Conservation (phyloP, 257 asterid species). For the Linaria vulgaris region DNA sequence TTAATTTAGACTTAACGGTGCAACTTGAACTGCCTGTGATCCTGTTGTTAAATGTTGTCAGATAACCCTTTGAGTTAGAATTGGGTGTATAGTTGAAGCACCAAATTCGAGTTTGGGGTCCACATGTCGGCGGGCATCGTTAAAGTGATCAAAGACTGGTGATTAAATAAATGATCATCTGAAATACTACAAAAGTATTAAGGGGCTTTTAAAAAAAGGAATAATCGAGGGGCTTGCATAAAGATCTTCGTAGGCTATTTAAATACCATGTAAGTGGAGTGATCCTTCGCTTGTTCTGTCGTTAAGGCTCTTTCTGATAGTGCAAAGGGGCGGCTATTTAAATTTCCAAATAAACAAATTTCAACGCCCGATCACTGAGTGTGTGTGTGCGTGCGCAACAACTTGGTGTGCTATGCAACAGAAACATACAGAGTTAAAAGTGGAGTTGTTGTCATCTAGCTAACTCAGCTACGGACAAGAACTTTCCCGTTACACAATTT, state of each 20-base stretch:
- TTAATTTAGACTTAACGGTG: no score
- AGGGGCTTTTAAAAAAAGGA: slow-evolving; percentile 5
- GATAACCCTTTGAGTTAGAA: no score
- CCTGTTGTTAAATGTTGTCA: no score
- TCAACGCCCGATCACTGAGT: slow-evolving; percentile 6
- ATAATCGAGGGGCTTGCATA: slow-evolving; percentile 24
- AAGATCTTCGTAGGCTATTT: slow-evolving; percentile 39
- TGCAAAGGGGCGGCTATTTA: slow-evolving; percentile 31
- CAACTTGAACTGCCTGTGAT: no score
- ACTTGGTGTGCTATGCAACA: slow-evolving; percentile 17
- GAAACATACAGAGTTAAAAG: slow-evolving; percentile 22
- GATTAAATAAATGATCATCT: not conserved
- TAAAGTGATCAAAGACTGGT: no score
- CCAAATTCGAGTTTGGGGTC: no score
- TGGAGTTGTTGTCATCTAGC: slow-evolving; percentile 53
- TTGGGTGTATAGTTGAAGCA: no score
- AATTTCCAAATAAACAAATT: not conserved
- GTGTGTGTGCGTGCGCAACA: not conserved
- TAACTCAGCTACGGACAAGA: slow-evolving; percentile 36
- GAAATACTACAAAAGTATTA: not conserved
- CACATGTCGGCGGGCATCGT: no score
- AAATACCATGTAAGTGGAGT: slow-evolving; percentile 40
- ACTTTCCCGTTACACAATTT: slow-evolving; percentile 29
- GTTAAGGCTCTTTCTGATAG: slow-evolving; percentile 21
- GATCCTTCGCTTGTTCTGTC: slow-evolving; percentile 35